Percentiles rank a stretch among this genome's conserved stretches.
These are phyloP conservation scores for Vicia sativa DNA, from an alignment of 306 rosid species.

Conservation along the genomic window DNA sequence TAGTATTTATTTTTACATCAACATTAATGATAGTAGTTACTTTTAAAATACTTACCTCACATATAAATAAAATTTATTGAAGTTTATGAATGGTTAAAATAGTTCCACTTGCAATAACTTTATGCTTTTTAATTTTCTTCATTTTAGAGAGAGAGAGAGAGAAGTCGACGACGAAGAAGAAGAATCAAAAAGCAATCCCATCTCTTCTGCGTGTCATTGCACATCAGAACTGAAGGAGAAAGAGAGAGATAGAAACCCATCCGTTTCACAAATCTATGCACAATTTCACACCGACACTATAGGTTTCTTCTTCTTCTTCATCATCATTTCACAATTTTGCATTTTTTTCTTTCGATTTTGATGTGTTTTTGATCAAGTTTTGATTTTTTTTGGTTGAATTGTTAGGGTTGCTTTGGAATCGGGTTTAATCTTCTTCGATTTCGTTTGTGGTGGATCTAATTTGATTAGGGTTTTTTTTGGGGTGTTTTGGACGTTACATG, in stretches of 20 bases:
- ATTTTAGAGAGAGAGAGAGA: conserved; percentile 14
- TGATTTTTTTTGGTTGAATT: conserved; percentile 26
- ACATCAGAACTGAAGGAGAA: conserved; percentile 50
- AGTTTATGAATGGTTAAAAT: conserved; percentile 3
- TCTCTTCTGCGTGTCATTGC: conserved; percentile 42
- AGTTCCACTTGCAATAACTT: neutral
- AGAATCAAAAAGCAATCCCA: conserved; percentile 45
- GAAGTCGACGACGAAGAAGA: conserved; percentile 22
- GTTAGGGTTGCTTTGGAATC: conserved; percentile 41
- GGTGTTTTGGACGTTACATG: conserved; percentile 43
- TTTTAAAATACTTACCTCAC: no score
- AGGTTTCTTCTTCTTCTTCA: conserved; percentile 20
- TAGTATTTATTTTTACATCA: no score
- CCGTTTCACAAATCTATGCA: neutral
- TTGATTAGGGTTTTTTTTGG: conserved; percentile 23
- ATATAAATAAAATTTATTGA: neutral
- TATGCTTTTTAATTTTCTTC: neutral
- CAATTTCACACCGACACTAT: neutral
- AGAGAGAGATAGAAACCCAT: conserved; percentile 43
- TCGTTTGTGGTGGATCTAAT: conserved; percentile 39
- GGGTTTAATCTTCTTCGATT: conserved; percentile 29
- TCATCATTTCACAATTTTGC: neutral
- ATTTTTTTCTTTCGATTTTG: neutral
- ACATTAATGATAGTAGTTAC: no score
- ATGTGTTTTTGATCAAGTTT: neutral